A percentile compares a stretch with the other conserved stretches of the same genome.
Evolutionary conservation across 495 filamentous ascomycete species (phyloP).

Genomic region (Schizothecium vesticola): DNA sequence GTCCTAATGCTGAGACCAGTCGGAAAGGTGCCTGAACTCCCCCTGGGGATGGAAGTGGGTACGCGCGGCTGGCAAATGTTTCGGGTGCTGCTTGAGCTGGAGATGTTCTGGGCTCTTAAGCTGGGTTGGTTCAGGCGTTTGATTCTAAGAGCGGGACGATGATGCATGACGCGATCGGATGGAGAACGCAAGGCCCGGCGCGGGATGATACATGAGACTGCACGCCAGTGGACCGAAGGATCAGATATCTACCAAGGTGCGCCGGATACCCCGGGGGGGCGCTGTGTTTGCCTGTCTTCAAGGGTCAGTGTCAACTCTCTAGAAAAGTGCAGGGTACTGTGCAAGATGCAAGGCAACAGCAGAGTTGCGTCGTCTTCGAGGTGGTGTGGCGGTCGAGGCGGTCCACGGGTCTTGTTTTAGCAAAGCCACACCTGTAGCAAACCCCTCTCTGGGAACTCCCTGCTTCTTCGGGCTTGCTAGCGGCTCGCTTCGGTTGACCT

Average conservation of each 20-base stretch:
- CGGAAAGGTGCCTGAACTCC: neutral
- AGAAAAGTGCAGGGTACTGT: neutral
- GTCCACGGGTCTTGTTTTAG: neutral
- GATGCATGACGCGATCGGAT: neutral
- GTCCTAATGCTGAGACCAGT: neutral
- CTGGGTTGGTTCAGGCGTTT: neutral
- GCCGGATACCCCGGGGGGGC: neutral
- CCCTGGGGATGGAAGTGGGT: neutral
- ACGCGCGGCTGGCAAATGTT: neutral
- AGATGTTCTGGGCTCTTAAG: neutral
- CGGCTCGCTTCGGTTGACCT: conserved; percentile 7
- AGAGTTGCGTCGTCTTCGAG: neutral
- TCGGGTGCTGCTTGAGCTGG: neutral
- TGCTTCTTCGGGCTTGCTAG: neutral
- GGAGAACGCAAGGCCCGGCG: neutral
- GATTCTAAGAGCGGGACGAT: neutral
- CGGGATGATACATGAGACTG: neutral
- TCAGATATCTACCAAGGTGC: neutral
- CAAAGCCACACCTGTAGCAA: neutral
- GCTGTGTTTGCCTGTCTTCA: neutral
- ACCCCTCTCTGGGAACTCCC: neutral
- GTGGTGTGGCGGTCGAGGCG: neutral
- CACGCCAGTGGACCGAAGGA: neutral
- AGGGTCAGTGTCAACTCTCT: neutral
- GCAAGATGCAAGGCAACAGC: neutral